Base-by-base conservation (phyloP, 2,329 filamentous ascomycete species). In the Aspergillus oerlinghausenensis region DNA sequence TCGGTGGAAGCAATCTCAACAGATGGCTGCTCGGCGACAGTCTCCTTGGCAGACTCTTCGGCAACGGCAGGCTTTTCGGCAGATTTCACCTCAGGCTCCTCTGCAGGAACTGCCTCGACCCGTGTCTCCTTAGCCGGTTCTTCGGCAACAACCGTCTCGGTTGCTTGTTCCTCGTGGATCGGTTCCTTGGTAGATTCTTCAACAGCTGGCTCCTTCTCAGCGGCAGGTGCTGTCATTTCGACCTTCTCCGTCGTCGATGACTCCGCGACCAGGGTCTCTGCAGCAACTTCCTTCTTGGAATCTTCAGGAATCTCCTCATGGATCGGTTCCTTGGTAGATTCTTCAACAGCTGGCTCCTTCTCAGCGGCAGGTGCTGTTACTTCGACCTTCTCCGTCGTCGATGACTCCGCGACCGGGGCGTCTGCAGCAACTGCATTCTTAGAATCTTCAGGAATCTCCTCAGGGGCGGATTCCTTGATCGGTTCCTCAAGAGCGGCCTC, bases 101-200 rank as follows among this genome's bases (percentile, higher is more conserved):
- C 23, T 8, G 43, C 29, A n/a, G 38, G 1, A 25, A 23, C 45
- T 49, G 54, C 51, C 40, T 49, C 52, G 7, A 23, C 25, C 42
- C 28, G 17, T 11, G 49, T 23, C 11, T 51, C 48, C 28, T 29
- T 23, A 19, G 51, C 43, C 23, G 55, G 19, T 25, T 61, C 49
- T 17, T 63, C 60, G 17, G 51, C 52, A 17, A 55, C 38, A 9
- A 57, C 38, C 53, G 60, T 52, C 35, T 64, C 60, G 1, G 50
- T 49, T 26, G 50, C 47, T 26, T 47, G 11, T 38, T 55, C 55
- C 25, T 54, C 61, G 54, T 38, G 52, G 26, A 21, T 38, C 10
- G 54, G 45, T 32, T 40, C 45, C 17, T 64, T 47, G 11, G 42
- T 11, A 5, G 51, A 14, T 48, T 47, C 40, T 3, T 53, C 51